Conservation (phyloP, 768 basidiomycete genomes). For the Lactarius pseudohatsudake region DNA sequence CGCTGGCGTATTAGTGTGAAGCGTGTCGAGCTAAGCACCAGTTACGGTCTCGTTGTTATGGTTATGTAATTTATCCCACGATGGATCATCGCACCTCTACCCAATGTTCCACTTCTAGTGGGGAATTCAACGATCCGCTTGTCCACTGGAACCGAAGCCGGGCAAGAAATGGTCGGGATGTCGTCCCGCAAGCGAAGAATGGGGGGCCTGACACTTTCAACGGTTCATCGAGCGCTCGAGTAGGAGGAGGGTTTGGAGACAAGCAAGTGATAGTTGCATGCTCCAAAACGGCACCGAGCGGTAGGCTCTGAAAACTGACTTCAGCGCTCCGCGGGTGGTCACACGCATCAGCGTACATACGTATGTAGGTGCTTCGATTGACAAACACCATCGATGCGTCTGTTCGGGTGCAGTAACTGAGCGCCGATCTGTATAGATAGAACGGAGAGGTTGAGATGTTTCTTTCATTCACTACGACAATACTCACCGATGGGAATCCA, state of each 20-base stretch:
- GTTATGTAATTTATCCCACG: background rate
- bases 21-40: conserved; percentile 44
- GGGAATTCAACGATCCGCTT: conserved; percentile 41
- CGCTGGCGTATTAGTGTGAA: conserved; percentile 38
- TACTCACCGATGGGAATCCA: conserved; percentile 43
- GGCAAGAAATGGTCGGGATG: conserved; percentile 32
- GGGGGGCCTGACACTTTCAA: conserved; percentile 40
- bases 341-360: conserved; percentile 35
- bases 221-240: conserved; percentile 37
- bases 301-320: conserved; percentile 35
- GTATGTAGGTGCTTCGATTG: conserved; percentile 47
- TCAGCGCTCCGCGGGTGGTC: conserved; percentile 2
- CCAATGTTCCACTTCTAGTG: conserved; percentile 51
- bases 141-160: conserved; percentile 45
- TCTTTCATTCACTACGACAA: background rate
- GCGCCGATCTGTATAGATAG: conserved; percentile 37
- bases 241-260: conserved; percentile 38
- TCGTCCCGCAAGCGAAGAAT: conserved; percentile 32
- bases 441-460: background rate
- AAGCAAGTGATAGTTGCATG: conserved; percentile 39
- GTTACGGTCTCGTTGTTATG: background rate
- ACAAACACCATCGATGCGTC: conserved; percentile 51
- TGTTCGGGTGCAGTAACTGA: conserved; percentile 28
- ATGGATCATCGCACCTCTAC: conserved; percentile 42
- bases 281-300: conserved; percentile 37